Base-by-base conservation (phyloP, 371 early-diverging fungal species). In the Actinomortierella wolfii region DNA sequence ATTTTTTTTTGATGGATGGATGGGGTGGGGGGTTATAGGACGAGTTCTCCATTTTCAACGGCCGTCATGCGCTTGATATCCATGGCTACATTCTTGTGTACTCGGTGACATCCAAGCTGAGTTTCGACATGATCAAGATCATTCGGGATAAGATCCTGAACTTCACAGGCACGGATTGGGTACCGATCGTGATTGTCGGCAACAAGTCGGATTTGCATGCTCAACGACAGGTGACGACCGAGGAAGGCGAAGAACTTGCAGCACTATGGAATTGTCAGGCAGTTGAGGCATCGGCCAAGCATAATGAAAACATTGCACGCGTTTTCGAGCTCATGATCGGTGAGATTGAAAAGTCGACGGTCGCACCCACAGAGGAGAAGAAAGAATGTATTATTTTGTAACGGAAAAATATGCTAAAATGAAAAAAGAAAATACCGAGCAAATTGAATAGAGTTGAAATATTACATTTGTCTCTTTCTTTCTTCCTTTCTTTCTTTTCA, bases 1-100 rank as follows among this genome's bases (percentile, higher is more conserved):
- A 45, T 47, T 43, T 9, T 49, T 24, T 42, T 9, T 25, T 28
- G n/a, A n/a, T n/a, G n/a, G n/a, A n/a, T n/a, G n/a, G n/a, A n/a
- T n/a, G n/a, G n/a, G n/a, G n/a, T n/a, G n/a, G n/a, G n/a, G n/a
- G n/a, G n/a, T n/a, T n/a, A n/a, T 68, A 90, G 91, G 98, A 98
- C 79, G 98, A 98, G 79, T 94, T 89, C 59, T 94, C 97, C 34
- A 92, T 96, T 57, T 80, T 98, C 57, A 93, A 92, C 56, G 88
- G 93, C 11, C 91, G 90, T 42, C 94, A 95, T 70, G 92, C 93
- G 7, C 83, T 95, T 2, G 93, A 95, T 29, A 92, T 94, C 54
- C 95, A 98, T 76, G 96, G 95, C 5, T 97, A 94, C 71, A 90
- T 96, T 26, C 82, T 98, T 13, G 95, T 93, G n/a, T 98, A 96